phyloP scores from a whole-genome alignment of 495 filamentous ascomycete species.

The Aspergillus leporis region DNA sequence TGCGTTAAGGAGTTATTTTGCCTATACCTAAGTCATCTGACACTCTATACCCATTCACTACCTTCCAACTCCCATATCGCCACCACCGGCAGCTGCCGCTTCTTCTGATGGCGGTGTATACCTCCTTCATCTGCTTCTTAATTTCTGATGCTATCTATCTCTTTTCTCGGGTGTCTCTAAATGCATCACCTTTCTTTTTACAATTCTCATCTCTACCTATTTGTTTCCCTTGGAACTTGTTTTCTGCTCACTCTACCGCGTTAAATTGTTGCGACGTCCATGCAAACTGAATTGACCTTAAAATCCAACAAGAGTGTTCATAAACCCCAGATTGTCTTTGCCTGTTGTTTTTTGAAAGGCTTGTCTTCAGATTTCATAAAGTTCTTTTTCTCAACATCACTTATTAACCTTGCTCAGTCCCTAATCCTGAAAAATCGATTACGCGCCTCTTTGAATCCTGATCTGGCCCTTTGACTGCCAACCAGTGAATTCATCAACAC shows the following conservation, averaged over 20 bases:
- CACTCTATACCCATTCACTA: neutral
- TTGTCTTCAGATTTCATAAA: constrained; percentile 1
- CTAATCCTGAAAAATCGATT: neutral
- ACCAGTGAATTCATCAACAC: neutral
- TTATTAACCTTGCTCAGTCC: neutral
- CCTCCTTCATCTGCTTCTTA: neutral
- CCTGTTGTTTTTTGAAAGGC: neutral
- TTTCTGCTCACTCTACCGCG: neutral
- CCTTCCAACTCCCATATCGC: neutral
- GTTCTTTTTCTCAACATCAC: neutral
- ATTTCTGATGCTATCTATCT: neutral
- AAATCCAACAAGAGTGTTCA: neutral
- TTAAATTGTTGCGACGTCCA: neutral
- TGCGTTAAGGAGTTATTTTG: neutral
- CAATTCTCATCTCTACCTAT: neutral
- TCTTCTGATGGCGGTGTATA: neutral
- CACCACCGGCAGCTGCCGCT: neutral
- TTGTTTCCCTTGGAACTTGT: neutral
- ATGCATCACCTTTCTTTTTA: neutral
- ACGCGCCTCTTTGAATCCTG: neutral
- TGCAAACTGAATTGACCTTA: neutral
- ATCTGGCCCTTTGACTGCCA: neutral
- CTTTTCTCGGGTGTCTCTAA: neutral
- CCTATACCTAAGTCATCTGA: neutral
- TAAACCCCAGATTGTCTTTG: constrained; percentile 1